These are phyloP conservation scores for Paramecium caudatum DNA, from an alignment of 73 alveolate genomes.

Conservation along the genomic window DNA sequence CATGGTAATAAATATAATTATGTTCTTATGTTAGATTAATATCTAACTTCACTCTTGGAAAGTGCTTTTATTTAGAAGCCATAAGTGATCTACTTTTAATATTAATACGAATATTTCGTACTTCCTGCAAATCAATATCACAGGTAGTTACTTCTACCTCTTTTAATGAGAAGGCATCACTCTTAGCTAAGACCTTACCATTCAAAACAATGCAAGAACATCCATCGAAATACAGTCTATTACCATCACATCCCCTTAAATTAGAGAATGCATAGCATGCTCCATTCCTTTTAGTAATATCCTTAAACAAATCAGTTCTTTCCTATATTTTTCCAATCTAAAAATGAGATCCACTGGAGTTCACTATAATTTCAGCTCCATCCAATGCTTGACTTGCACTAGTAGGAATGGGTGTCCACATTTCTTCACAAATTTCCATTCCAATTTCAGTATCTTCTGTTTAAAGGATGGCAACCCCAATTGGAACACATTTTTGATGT, in stretches of 20 bases:
- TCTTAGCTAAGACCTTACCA: conserved; percentile 88
- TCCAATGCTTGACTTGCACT: conserved; percentile 73
- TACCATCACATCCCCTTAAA: conserved; percentile 91
- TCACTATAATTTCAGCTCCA: conserved; percentile 88
- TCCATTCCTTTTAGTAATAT: conserved; percentile 79
- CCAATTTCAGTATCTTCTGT: conserved; percentile 85
- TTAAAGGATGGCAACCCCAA: conserved; percentile 86
- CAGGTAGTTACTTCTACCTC: conserved; percentile 89
- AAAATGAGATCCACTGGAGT: conserved; percentile 85
- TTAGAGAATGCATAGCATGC: conserved; percentile 82
- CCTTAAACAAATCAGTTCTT: conserved; percentile 77
- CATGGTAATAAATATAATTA: conserved; percentile 27
- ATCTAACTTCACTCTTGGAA: conserved; percentile 77
- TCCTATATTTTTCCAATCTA: conserved; percentile 74
- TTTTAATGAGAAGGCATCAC: conserved; percentile 84
- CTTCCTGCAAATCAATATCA: conserved; percentile 87
- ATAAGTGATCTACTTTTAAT: conserved; percentile 48
- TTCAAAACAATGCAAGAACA: conserved; percentile 87
- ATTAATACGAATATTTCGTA: conserved; percentile 81
- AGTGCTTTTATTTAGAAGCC: conserved; percentile 69
- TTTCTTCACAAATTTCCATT: conserved; percentile 89
- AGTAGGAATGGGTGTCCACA: conserved; percentile 83
- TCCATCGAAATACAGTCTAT: conserved; percentile 92
- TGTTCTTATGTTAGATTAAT: conserved; percentile 68
- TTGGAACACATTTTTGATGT: conserved; percentile 74